Conservation (phyloP, 1,284 basidiomycete species). For the Ceratobasidium sp. region DNA sequence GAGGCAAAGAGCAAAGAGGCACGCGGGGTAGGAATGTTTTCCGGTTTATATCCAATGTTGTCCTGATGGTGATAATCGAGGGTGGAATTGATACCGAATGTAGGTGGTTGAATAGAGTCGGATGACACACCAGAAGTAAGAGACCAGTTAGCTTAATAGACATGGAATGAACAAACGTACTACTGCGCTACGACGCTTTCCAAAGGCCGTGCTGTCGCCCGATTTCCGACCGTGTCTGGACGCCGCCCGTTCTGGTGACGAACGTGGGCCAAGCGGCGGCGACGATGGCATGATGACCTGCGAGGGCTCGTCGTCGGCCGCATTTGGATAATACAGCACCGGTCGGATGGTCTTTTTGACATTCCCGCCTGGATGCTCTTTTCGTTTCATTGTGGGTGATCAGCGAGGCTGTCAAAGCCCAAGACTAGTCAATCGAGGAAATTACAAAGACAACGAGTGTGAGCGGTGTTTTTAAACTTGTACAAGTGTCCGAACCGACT, state of each 20-base stretch:
- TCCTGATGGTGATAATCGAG: conserved; percentile 21
- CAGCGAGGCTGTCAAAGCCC: neutral
- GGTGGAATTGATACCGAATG: neutral
- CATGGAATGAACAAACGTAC: conserved; percentile 5
- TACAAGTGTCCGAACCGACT: neutral
- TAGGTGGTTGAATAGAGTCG: neutral
- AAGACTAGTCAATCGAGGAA: neutral
- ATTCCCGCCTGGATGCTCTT: neutral
- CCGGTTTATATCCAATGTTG: conserved; percentile 33
- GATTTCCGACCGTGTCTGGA: neutral
- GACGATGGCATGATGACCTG: conserved; percentile 30
- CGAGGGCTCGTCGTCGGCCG: neutral
- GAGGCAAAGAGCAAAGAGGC: neutral
- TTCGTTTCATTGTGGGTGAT: conserved; percentile 28
- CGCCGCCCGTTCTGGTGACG: neutral
- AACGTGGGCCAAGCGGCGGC: neutral
- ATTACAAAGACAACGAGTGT: neutral
- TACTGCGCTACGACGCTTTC: conserved; percentile 17
- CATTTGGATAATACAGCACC: conserved; percentile 27
- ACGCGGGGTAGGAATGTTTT: conserved; percentile 38
- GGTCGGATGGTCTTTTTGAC: neutral
- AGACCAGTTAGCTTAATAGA: neutral
- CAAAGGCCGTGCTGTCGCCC: neutral
- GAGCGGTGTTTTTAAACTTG: neutral
- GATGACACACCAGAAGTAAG: neutral